These are phyloP conservation scores for Camelina neglecta DNA, from an alignment of 345 rosid species.

Conservation along the genomic window DNA sequence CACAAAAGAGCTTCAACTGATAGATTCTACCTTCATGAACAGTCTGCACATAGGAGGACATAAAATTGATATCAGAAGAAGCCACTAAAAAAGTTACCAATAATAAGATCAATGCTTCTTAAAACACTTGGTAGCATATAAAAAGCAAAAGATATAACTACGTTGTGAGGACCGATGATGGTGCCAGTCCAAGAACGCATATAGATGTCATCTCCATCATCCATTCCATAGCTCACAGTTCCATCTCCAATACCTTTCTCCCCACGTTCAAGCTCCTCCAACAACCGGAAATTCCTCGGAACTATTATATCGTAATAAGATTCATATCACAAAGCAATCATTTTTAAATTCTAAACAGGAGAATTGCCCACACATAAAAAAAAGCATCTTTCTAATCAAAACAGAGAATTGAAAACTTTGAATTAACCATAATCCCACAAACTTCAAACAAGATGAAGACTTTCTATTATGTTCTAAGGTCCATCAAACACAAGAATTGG, in stretches of 20 bases:
- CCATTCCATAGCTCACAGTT: conserved; percentile 99
- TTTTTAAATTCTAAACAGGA: too few relatives aligned
- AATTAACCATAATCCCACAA: too few relatives aligned
- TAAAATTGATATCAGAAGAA: neutral
- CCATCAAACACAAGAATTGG: neutral
- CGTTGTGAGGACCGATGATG: conserved; percentile 89
- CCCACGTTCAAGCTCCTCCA: conserved; percentile 93
- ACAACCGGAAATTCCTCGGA: conserved; percentile 81
- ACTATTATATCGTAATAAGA: conserved; percentile 55
- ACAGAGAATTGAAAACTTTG: too few relatives aligned
- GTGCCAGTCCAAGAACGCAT: conserved; percentile 99
- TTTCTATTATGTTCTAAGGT: too few relatives aligned
- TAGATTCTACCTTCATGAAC: conserved; percentile 97
- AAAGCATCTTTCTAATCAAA: too few relatives aligned
- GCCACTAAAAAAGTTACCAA: too few relatives aligned
- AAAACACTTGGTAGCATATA: neutral
- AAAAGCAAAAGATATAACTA: conserved; percentile 48
- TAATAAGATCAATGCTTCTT: neutral
- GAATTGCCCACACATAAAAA: too few relatives aligned
- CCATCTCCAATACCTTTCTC: conserved; percentile 98
- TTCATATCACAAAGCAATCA: conserved; percentile 1
- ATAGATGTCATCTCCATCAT: conserved; percentile 91
- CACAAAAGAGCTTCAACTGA: conserved; percentile 97
- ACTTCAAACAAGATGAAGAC: too few relatives aligned
- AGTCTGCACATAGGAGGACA: conserved; percentile 52